phyloP scores from a whole-genome alignment of 176 grass and related monocot species.

The Triticum dicoccoides region DNA sequence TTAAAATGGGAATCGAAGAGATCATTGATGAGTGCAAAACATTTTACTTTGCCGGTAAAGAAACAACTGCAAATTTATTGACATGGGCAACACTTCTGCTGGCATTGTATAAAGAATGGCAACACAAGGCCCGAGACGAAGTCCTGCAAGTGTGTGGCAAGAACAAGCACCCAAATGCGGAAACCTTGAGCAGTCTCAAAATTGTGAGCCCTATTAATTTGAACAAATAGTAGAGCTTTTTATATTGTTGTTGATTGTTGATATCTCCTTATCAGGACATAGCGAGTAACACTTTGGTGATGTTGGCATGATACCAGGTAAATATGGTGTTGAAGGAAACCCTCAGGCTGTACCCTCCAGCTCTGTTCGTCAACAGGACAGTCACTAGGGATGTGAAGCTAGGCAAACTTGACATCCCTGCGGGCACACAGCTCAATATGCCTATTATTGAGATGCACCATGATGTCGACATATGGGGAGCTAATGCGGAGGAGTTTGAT shows the following conservation, averaged over 20 bases:
- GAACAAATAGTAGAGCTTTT: neutral
- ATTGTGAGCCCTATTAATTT: constrained; percentile 45
- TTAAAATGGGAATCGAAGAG: constrained; percentile 76
- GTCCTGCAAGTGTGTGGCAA: constrained; percentile 58
- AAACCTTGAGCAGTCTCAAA: constrained; percentile 61
- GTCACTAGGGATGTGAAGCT: constrained; percentile 47
- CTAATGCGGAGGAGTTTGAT: constrained; percentile 56
- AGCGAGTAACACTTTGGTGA: neutral
- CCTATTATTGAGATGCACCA: constrained; percentile 58
- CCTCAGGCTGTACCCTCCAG: constrained; percentile 77
- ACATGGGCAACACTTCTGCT: constrained; percentile 82
- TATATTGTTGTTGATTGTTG: neutral
- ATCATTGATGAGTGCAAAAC: constrained; percentile 92
- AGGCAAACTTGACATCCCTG: constrained; percentile 53
- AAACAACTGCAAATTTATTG: constrained; percentile 78
- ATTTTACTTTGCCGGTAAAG: constrained; percentile 86
- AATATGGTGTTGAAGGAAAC: constrained; percentile 84
- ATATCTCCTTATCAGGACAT: neutral
- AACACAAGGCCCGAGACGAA: constrained; percentile 62
- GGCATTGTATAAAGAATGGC: constrained; percentile 77
- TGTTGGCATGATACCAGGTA: constrained; percentile 39
- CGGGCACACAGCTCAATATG: constrained; percentile 52
- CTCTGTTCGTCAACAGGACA: constrained; percentile 39
- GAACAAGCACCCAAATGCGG: constrained; percentile 32
- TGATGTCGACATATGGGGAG: constrained; percentile 63